These are phyloP conservation scores for Kitagawia praeruptora DNA, from an alignment of 129 eudicot genomes.

Conservation along the genomic window DNA sequence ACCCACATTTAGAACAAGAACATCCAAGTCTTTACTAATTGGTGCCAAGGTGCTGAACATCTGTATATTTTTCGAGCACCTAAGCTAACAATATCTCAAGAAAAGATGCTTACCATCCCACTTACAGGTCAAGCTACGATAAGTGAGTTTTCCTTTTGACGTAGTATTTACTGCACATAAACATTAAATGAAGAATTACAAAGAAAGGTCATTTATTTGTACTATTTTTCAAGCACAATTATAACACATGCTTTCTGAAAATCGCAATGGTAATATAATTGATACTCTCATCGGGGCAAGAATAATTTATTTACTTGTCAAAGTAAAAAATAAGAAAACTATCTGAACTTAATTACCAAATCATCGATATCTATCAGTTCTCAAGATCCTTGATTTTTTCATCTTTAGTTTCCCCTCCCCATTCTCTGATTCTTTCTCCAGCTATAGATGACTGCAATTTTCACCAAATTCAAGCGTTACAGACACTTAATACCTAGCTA, in stretches of 20 bases:
- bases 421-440: slow-evolving; percentile 42
- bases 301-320: background rate
- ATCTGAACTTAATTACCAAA: background rate
- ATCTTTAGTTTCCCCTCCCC: slow-evolving; percentile 34
- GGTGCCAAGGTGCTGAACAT: slow-evolving; percentile 82
- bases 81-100: slow-evolving; percentile 81
- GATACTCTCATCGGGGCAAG: background rate
- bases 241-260: too few species aligned
- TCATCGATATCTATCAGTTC: background rate
- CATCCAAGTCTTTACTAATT: slow-evolving; percentile 77
- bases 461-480: too few species aligned
- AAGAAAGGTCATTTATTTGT: too few species aligned
- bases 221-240: too few species aligned
- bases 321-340: background rate
- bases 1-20: slow-evolving; percentile 52
- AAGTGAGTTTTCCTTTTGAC: background rate
- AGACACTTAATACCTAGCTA: too few species aligned
- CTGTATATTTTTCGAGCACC: slow-evolving; percentile 94
- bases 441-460: too few species aligned
- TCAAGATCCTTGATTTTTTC: slow-evolving; percentile 8
- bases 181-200: too few species aligned
- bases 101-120: slow-evolving; percentile 96
- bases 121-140: slow-evolving; percentile 34
- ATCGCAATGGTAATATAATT: too few species aligned
- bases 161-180: background rate